Evolutionary conservation across 805 yeast genomes (phyloP).

Genomic region (Wickerhamomyces bovis): DNA sequence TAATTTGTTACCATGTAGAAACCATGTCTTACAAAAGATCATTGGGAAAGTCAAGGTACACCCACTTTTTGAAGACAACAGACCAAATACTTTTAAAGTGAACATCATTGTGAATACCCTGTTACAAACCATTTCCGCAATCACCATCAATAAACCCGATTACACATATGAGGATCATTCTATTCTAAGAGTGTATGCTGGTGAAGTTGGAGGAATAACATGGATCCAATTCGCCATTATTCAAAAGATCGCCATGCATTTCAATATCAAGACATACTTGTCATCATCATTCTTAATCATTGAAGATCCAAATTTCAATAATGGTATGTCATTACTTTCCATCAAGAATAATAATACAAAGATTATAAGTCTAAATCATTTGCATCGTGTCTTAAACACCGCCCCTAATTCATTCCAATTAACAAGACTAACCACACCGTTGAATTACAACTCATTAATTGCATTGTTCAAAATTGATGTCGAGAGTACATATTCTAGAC

Average conservation of each 20-base stretch:
- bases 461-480: neutral
- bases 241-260: slow-evolving; percentile 4
- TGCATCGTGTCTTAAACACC: neutral
- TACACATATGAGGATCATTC: slow-evolving; percentile 6
- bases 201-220: slow-evolving; percentile 6
- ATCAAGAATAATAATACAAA: neutral
- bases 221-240: slow-evolving; percentile 6
- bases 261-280: slow-evolving; percentile 1
- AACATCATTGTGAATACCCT: slow-evolving; percentile 7
- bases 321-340: slow-evolving; percentile 3
- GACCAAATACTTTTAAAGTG: slow-evolving; percentile 7
- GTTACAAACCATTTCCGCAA: neutral
- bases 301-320: slow-evolving; percentile 3
- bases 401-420: neutral
- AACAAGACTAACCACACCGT: neutral
- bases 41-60: neutral
- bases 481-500: neutral
- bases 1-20: slow-evolving; percentile 12
- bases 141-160: neutral
- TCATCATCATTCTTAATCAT: slow-evolving; percentile 3
- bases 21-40: slow-evolving; percentile 1
- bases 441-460: neutral
- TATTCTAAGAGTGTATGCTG: slow-evolving; percentile 6
- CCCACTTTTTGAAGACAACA: neutral
- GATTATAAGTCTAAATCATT: slow-evolving; percentile 2